Percentiles rank a stretch among this genome's conserved stretches.
Evolutionary conservation across 164 flowering plant genomes (phyloP).

Genomic region (Vitis cinerea): DNA sequence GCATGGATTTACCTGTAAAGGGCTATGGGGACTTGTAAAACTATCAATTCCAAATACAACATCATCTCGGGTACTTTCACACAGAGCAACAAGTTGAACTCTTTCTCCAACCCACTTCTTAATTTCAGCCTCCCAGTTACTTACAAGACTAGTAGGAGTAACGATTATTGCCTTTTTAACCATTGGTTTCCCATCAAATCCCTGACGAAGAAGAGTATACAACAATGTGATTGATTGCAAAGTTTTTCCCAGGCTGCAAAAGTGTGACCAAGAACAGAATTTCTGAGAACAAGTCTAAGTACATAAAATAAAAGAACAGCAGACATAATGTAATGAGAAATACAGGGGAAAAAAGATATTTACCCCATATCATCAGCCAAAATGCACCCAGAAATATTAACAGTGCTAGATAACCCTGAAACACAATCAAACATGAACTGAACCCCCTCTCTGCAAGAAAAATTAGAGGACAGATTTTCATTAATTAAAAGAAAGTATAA

Average conservation of each 20-base stretch:
- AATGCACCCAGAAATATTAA: slow-evolving; percentile 80
- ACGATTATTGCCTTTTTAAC: slow-evolving; percentile 91
- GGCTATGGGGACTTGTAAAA: slow-evolving; percentile 60
- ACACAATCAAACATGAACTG: slow-evolving; percentile 98
- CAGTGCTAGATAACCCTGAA: slow-evolving; percentile 55
- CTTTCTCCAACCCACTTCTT: slow-evolving; percentile 90
- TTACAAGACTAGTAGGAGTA: slow-evolving; percentile 96
- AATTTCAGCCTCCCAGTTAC: slow-evolving; percentile 99
- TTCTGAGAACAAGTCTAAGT: not conserved
- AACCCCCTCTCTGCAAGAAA: slow-evolving; percentile 88
- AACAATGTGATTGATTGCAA: slow-evolving; percentile 93
- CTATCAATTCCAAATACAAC: slow-evolving; percentile 79
- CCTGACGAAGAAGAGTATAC: slow-evolving; percentile 89
- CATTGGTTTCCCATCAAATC: slow-evolving; percentile 95
- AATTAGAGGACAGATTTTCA: not conserved
- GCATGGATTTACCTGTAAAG: slow-evolving; percentile 50
- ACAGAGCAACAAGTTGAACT: slow-evolving; percentile 79
- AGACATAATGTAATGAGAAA: not conserved
- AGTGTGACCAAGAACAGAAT: not conserved
- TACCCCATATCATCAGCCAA: slow-evolving; percentile 99
- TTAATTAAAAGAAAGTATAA: slow-evolving; percentile 4
- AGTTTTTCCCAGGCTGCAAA: slow-evolving; percentile 92
- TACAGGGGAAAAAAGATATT: slow-evolving; percentile 9
- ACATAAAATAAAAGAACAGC: slow-evolving; percentile 1
- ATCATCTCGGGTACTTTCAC: slow-evolving; percentile 92